phyloP scores from a whole-genome alignment of 257 asterid species.

The Nicotiana noctiflora region DNA sequence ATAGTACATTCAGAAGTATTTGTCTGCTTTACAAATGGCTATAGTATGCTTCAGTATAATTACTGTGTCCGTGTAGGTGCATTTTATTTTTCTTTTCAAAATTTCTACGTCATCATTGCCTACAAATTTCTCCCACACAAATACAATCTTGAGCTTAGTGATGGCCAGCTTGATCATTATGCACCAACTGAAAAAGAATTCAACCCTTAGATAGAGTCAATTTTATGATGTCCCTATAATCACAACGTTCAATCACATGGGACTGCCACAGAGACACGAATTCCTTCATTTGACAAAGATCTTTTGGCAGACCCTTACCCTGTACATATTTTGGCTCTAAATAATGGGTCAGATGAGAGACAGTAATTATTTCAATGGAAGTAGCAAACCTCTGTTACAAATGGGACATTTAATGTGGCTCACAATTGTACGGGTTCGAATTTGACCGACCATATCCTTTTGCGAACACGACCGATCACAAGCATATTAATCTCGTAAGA shows the following conservation, averaged over 20 bases:
- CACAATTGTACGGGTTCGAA: too few relatives aligned
- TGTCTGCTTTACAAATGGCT: not conserved
- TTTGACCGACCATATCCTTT: too few relatives aligned
- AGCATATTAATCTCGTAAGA: too few relatives aligned
- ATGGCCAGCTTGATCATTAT: slow-evolving; percentile 1
- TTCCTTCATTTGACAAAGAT: slow-evolving; percentile 3
- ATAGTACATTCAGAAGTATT: not conserved
- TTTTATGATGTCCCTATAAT: not conserved
- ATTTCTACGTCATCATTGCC: slow-evolving; percentile 16
- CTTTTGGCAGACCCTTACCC: not conserved
- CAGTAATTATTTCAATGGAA: too few relatives aligned
- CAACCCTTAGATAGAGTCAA: not conserved
- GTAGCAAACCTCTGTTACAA: too few relatives aligned
- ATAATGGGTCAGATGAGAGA: not conserved
- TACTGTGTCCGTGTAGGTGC: not conserved
- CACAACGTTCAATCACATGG: not conserved
- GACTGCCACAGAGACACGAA: not conserved
- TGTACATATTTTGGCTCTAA: not conserved
- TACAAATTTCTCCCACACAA: not conserved
- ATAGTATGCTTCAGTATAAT: not conserved
- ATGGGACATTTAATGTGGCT: too few relatives aligned
- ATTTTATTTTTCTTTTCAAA: not conserved
- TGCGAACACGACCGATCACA: too few relatives aligned
- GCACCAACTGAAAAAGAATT: not conserved
- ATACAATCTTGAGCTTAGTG: not conserved